Conservation (phyloP, 2,329 filamentous ascomycete genomes). For the Fragosphaeria purpurea region DNA sequence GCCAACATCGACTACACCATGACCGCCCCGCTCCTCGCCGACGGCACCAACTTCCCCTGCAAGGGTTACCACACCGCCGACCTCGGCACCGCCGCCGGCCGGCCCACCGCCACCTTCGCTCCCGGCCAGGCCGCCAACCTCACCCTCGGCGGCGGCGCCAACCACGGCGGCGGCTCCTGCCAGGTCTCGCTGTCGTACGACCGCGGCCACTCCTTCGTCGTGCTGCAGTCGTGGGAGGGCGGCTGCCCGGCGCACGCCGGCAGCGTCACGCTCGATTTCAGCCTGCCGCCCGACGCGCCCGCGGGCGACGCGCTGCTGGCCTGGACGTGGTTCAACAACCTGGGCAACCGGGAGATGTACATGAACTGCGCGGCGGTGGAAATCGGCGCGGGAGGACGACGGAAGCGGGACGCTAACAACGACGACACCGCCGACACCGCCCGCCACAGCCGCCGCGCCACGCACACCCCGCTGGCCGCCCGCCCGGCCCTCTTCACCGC, state of each 20-base stretch:
- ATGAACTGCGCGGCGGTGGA: slow-evolving; percentile 72
- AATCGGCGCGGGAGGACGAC: slow-evolving; percentile 16
- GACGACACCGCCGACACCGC: not conserved
- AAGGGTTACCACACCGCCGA: slow-evolving; percentile 48
- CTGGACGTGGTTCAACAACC: slow-evolving; percentile 70
- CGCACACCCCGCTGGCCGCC: slow-evolving; percentile 17
- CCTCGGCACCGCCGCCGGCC: slow-evolving; percentile 38
- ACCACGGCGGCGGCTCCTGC: slow-evolving; percentile 63
- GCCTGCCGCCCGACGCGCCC: slow-evolving; percentile 52
- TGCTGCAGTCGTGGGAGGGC: slow-evolving; percentile 50
- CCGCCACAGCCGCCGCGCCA: slow-evolving; percentile 40
- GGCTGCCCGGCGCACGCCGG: slow-evolving; percentile 37
- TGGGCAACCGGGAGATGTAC: slow-evolving; percentile 77
- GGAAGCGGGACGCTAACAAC: too few species aligned
- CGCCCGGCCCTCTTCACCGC: slow-evolving; percentile 9
- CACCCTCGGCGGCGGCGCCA: slow-evolving; percentile 51
- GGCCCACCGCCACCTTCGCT: slow-evolving; percentile 48
- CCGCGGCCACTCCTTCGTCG: slow-evolving; percentile 57
- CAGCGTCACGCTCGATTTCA: slow-evolving; percentile 49
- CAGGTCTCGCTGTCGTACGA: slow-evolving; percentile 70
- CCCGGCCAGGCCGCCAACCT: slow-evolving; percentile 55
- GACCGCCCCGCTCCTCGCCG: slow-evolving; percentile 51
- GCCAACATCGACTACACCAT: slow-evolving; percentile 58
- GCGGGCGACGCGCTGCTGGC: slow-evolving; percentile 50
- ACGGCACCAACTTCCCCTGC: slow-evolving; percentile 63